These are phyloP conservation scores for Alisma plantagoaquatica DNA, from an alignment of 106 monocot genomes.

Conservation along the genomic window DNA sequence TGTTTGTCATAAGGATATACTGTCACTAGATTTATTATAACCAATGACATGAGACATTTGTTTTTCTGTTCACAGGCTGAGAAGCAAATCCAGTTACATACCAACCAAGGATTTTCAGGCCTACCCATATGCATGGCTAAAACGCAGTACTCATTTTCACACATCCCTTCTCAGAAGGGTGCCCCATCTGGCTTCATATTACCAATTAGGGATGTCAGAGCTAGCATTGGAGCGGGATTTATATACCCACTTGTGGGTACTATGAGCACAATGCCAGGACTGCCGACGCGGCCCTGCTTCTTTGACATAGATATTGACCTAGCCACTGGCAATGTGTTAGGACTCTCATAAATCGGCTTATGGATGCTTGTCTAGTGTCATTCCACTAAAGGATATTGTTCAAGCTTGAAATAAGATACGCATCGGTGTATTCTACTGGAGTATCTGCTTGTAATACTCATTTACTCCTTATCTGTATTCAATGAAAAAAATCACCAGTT, in stretches of 20 bases:
- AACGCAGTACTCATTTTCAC: constrained; percentile 95
- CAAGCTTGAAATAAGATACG: not conserved
- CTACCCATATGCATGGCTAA: constrained; percentile 98
- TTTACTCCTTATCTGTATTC: too few species aligned
- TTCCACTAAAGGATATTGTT: not conserved
- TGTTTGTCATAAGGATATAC: too few species aligned
- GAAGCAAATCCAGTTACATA: constrained; percentile 93
- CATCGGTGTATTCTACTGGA: not conserved
- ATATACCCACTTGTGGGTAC: constrained; percentile 81
- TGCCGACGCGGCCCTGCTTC: constrained; percentile 96
- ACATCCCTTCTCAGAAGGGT: constrained; percentile 69
- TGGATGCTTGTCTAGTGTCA: not conserved
- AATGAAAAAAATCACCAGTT: too few species aligned
- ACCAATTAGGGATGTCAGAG: constrained; percentile 88
- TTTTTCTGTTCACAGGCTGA: too few species aligned
- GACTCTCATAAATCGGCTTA: constrained; percentile 51
- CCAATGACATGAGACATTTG: too few species aligned
- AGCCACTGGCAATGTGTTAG: constrained; percentile 70
- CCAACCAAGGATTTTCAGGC: constrained; percentile 72
- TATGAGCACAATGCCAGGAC: constrained; percentile 99
- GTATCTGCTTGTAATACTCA: too few species aligned
- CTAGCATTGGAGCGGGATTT: constrained; percentile 97
- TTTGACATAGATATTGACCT: constrained; percentile 88
- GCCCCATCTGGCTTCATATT: constrained; percentile 81
- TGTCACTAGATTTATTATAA: too few species aligned